These are phyloP conservation scores for Coemansia brasiliensis DNA, from an alignment of 192 early-diverging fungal species.

Conservation along the genomic window DNA sequence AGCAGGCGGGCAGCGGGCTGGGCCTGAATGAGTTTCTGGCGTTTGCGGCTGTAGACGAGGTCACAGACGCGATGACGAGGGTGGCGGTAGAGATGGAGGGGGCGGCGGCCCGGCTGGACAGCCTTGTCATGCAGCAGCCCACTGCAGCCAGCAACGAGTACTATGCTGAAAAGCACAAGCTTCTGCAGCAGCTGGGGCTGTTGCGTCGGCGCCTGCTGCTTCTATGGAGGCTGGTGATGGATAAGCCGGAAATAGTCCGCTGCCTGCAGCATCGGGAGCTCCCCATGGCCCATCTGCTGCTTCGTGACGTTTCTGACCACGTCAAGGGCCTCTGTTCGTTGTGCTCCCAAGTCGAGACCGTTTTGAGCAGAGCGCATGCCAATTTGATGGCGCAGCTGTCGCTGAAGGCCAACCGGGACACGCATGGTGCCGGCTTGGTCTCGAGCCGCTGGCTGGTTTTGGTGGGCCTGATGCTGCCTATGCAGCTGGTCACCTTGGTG, in stretches of 20 bases:
- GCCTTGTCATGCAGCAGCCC: conserved; percentile 59
- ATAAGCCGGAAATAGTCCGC: conserved; percentile 72
- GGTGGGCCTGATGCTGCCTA: conserved; percentile 51
- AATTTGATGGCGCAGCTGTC: conserved; percentile 83
- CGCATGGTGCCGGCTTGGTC: conserved; percentile 42
- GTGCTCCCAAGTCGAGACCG: conserved; percentile 71
- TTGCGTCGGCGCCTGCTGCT: conserved; percentile 72
- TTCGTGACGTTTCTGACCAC: conserved; percentile 57
- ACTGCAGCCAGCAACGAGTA: conserved; percentile 48
- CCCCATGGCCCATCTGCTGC: conserved; percentile 34
- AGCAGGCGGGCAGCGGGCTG: neutral
- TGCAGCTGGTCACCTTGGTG: conserved; percentile 63
- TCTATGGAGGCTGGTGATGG: conserved; percentile 63
- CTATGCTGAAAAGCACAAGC: conserved; percentile 32
- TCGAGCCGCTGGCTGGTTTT: conserved; percentile 30
- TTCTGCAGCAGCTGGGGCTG: conserved; percentile 73
- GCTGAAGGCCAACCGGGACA: conserved; percentile 64
- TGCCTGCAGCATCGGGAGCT: conserved; percentile 60
- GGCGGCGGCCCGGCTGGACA: conserved; percentile 78
- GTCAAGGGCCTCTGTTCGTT: conserved; percentile 69
- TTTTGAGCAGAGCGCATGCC: conserved; percentile 69
- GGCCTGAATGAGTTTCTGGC: neutral
- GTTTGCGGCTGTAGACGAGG: conserved; percentile 76
- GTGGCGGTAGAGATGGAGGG: conserved; percentile 64
- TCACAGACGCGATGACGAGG: conserved; percentile 73